Evolutionary conservation across 805 yeast genomes (phyloP).

Genomic region (Candida tammaniensis): DNA sequence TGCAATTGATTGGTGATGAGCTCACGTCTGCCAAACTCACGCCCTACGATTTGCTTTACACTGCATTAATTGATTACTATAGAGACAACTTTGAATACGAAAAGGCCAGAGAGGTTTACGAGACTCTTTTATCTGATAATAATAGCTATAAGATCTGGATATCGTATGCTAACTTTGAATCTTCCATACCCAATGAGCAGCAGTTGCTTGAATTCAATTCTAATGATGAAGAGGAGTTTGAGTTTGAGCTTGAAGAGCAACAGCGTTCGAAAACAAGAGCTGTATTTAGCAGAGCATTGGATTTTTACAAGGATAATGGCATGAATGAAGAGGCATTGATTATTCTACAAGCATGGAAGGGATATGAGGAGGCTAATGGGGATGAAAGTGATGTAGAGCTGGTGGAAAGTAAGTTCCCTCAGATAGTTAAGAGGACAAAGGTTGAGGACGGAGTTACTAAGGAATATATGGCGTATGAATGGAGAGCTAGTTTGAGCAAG

Average conservation of each 20-base stretch:
- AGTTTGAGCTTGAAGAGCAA: conserved; percentile 47
- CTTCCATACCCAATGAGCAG: conserved; percentile 55
- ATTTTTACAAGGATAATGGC: conserved; percentile 32
- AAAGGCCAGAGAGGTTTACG: conserved; percentile 51
- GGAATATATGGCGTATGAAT: conserved; percentile 63
- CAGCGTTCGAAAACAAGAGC: conserved; percentile 52
- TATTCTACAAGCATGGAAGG: conserved; percentile 58
- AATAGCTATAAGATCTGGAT: conserved; percentile 47
- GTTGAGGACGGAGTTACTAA: conserved; percentile 46
- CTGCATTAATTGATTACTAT: conserved; percentile 52
- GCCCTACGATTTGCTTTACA: conserved; percentile 20
- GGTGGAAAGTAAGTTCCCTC: conserved; percentile 53
- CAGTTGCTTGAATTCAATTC: conserved; percentile 46
- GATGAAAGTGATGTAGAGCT: conserved; percentile 27
- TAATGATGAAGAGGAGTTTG: conserved; percentile 47
- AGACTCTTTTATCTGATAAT: conserved; percentile 31
- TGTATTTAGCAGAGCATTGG: conserved; percentile 55
- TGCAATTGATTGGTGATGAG: conserved; percentile 22
- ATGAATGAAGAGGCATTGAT: conserved; percentile 43
- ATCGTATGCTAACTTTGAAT: conserved; percentile 67
- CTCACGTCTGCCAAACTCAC: conserved; percentile 26
- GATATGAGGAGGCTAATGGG: conserved; percentile 69
- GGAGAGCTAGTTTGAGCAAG: conserved; percentile 36
- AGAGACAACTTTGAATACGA: conserved; percentile 58
- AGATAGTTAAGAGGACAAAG: conserved; percentile 44